Conservation (phyloP, 106 monocot genomes). For the Allium fistulosum region DNA sequence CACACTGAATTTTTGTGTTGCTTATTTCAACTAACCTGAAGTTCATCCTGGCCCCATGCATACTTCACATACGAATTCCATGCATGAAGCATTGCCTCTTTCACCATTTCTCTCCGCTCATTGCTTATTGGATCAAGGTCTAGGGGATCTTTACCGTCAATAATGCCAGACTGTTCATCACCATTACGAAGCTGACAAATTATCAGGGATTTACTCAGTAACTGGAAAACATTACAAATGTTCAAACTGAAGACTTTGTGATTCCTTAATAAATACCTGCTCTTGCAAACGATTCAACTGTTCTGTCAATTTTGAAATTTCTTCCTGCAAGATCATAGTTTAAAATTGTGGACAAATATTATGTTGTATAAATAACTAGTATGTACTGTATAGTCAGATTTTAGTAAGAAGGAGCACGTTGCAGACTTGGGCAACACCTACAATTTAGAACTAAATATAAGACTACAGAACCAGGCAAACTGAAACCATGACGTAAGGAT, state of each 20-base stretch:
- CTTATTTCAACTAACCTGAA: slow-evolving; percentile 22
- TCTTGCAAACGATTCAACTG: slow-evolving; percentile 27
- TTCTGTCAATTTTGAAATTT: slow-evolving; percentile 38
- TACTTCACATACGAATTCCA: slow-evolving; percentile 91
- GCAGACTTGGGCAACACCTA: neutral
- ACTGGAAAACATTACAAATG: neutral
- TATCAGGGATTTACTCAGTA: neutral
- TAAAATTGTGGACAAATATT: neutral
- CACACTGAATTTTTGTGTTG: neutral
- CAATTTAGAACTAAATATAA: neutral
- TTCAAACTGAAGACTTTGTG: neutral
- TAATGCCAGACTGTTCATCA: slow-evolving; percentile 22
- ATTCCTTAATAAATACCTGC: slow-evolving; percentile 29
- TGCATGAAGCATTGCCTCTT: slow-evolving; percentile 96
- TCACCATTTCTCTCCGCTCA: slow-evolving; percentile 81
- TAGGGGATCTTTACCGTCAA: slow-evolving; percentile 11
- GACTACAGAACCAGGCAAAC: neutral
- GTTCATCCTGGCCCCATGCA: slow-evolving; percentile 90
- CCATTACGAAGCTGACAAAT: slow-evolving; percentile 38
- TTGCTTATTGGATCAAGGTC: slow-evolving; percentile 52
- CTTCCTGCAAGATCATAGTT: slow-evolving; percentile 29
- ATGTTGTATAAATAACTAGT: neutral
- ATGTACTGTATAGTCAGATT: neutral
- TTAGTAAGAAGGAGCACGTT: neutral
- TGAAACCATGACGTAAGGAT: neutral